A percentile compares a stretch with the other conserved stretches of the same genome.
Evolutionary conservation across 2,329 filamentous ascomycete genomes (phyloP).

Genomic region (Fusarium scirpi): DNA sequence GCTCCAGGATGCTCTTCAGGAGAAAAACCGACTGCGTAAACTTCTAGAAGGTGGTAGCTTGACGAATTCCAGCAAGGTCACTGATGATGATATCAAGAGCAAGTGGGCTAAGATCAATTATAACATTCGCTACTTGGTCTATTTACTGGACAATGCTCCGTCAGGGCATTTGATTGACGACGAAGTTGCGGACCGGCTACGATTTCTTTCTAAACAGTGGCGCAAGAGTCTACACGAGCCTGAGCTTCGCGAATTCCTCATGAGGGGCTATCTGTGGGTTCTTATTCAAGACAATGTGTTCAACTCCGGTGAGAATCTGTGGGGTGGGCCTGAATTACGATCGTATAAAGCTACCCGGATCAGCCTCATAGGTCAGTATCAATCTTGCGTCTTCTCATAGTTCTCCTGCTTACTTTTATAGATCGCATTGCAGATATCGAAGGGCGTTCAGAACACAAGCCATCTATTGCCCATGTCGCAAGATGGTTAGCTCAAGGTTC

Average conservation of each 20-base stretch:
- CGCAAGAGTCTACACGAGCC: background rate
- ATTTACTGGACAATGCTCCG: background rate
- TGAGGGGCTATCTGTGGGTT: constrained; percentile 17
- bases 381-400: too few relatives aligned
- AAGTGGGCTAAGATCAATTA: constrained; percentile 38
- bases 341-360: rapidly evolving
- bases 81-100: constrained; percentile 17
- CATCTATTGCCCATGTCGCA: background rate
- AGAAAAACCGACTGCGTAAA: constrained; percentile 2
- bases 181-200: rapidly evolving
- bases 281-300: background rate
- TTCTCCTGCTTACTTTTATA: background rate
- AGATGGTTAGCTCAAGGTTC: constrained; percentile 28
- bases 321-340: background rate
- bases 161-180: rapidly evolving
- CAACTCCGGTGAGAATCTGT: rapidly evolving
- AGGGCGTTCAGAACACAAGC: rapidly evolving
- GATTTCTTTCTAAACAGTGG: rapidly evolving
- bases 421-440: background rate
- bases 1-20: background rate
- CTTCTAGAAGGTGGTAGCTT: background rate
- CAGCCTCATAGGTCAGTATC: background rate
- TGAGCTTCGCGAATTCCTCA: background rate
- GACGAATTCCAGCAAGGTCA: constrained; percentile 18
- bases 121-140: constrained; percentile 28